Evolutionary conservation across 2,329 filamentous ascomycete species (phyloP), one percentile per base, ranked within the genome.

Genomic region (Exophiala calicioides): DNA sequence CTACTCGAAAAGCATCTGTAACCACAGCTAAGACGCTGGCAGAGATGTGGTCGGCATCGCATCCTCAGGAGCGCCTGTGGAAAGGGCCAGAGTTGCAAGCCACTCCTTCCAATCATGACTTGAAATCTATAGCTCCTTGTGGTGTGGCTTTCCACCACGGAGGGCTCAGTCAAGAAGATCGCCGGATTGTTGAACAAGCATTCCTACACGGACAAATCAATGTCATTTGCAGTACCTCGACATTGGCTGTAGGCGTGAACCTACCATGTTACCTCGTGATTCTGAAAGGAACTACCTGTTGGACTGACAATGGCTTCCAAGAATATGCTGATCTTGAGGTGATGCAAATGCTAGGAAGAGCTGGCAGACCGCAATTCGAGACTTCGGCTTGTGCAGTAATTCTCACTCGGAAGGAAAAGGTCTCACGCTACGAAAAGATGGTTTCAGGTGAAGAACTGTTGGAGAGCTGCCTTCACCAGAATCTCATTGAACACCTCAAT

Each of bases 271-370:
- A 93, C 61, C 79, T 90, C 3, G 88, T 90, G 3, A 81, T 94
- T 7, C 78, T 95, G 44, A 94, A 94, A 64, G 86, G 87, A 16
- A 94, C 88, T 0, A 76, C 82, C 3, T 73, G 76, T 0, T 90
- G 81, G 65, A 78, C 80, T 46, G 77, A 81, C 46, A 73, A 68
- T 23, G 67, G 75, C 5, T 74, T 79, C 27, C 78, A 82, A 44
- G 87, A 93, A 62, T 90, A 89, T 56, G 82, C 86, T 0, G 88
- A 93, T 61, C 72, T 94, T 4, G 88, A 94, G 57, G 78, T 91
- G 52, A 91, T 91, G 84, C 88, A 95, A 59, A 94, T 95, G 88
- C 78, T 94, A 37, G 88, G 88, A 5, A 81, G 88, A 53, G 88
- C 88, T 39, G 88, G 89, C 1, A 76, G 88, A 15, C 88, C 89